phyloP scores from a whole-genome alignment of 2,329 filamentous ascomycete species.

The Neonectria hederae region DNA sequence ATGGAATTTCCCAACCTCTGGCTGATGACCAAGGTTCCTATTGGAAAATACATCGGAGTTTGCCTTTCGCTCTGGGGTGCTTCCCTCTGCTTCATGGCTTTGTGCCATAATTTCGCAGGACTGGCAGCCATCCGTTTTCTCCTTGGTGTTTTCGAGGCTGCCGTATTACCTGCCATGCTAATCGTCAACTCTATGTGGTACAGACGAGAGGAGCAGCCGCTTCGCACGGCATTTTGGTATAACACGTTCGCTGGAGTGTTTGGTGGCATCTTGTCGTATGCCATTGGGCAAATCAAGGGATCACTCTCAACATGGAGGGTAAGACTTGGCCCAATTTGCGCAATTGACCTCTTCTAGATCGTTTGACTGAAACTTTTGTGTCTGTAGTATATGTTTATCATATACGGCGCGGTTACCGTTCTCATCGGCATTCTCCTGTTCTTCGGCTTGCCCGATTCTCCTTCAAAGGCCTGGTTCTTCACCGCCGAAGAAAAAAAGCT shows the following conservation, averaged over 20 bases:
- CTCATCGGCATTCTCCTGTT: conserved; percentile 24
- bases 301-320: conserved; percentile 36
- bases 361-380: background rate
- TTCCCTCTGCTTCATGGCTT: conserved; percentile 54
- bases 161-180: conserved; percentile 59
- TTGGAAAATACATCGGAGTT: conserved; percentile 45
- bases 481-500: conserved; percentile 32
- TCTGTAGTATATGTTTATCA: conserved; percentile 25
- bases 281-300: conserved; percentile 43
- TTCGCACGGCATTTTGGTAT: conserved; percentile 46
- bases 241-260: conserved; percentile 46
- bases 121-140: conserved; percentile 55
- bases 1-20: conserved; percentile 50
- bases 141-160: conserved; percentile 56
- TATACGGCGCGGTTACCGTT: conserved; percentile 36
- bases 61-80: conserved; percentile 46
- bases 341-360: too few relatives aligned
- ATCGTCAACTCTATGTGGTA: conserved; percentile 55
- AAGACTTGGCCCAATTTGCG: background rate
- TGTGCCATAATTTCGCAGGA: conserved; percentile 51
- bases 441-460: conserved; percentile 32
- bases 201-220: conserved; percentile 43
- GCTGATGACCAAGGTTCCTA: conserved; percentile 44
- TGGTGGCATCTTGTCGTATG: conserved; percentile 45
- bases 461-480: conserved; percentile 37